Percentiles rank a stretch among this genome's conserved stretches.
These are phyloP conservation scores for Groenewaldozyma salmanticensis DNA, from an alignment of 805 yeast genomes.

Conservation along the genomic window DNA sequence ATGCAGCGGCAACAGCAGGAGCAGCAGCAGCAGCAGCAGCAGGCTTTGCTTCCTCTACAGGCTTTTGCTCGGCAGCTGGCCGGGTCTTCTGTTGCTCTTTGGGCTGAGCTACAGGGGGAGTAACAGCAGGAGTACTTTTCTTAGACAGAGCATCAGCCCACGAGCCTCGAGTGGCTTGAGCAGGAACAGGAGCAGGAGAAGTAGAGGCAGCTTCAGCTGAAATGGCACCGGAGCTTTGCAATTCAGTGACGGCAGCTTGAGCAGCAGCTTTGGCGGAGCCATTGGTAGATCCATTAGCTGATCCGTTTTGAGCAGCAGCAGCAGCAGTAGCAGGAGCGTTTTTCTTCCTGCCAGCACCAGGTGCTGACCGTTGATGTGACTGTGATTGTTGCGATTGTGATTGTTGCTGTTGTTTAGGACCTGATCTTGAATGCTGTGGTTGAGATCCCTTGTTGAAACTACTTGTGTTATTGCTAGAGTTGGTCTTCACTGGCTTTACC, in stretches of 20 bases:
- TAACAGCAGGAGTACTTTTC: conserved; percentile 12
- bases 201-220: no score
- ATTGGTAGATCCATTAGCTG: neutral
- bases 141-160: conserved; percentile 33
- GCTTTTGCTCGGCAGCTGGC: neutral
- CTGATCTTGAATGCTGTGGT: no score
- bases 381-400: no score
- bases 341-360: neutral
- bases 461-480: conserved; percentile 7
- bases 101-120: conserved; percentile 2
- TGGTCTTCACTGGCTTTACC: conserved; percentile 15
- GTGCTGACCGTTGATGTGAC: neutral
- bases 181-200: no score
- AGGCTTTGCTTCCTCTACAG: conserved; percentile 13
- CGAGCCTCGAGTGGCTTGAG: no score
- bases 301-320: conserved; percentile 1
- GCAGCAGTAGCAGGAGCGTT: conserved; percentile 2
- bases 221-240: neutral
- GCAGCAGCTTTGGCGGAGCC: neutral
- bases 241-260: neutral
- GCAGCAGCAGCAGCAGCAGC: conserved; percentile 12
- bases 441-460: neutral
- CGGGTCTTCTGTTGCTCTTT: neutral
- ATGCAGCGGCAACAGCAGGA: conserved; percentile 6
- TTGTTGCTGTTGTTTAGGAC: no score